Percentiles rank a stretch among this genome's conserved stretches.
Conservation (phyloP, 331 rosid genomes). For the Acacia concinna region DNA sequence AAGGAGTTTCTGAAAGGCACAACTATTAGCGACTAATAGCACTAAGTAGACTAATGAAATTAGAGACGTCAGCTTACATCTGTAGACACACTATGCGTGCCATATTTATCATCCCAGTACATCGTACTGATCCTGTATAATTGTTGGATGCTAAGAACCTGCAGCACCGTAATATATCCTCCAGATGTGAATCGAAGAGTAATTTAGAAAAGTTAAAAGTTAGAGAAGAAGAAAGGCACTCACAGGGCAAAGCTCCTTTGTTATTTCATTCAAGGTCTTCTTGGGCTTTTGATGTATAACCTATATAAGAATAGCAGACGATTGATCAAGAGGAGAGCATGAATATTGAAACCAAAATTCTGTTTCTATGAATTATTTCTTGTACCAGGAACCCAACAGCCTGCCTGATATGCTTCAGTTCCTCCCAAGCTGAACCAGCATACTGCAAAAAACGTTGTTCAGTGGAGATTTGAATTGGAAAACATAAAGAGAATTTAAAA, state of each 20-base stretch:
- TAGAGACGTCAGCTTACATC: slow-evolving; percentile 50
- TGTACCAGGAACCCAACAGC: slow-evolving; percentile 75
- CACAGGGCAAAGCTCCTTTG: slow-evolving; percentile 83
- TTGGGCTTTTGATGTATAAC: slow-evolving; percentile 84
- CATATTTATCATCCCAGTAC: slow-evolving; percentile 91
- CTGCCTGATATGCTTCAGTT: slow-evolving; percentile 77
- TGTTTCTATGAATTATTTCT: slow-evolving; percentile 1
- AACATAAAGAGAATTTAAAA: background rate
- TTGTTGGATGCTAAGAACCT: slow-evolving; percentile 86
- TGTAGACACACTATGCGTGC: slow-evolving; percentile 75
- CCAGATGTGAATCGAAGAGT: background rate
- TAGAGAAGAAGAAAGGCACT: slow-evolving; percentile 33
- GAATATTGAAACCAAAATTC: background rate
- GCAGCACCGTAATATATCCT: slow-evolving; percentile 20
- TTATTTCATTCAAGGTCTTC: slow-evolving; percentile 74
- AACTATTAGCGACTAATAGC: background rate
- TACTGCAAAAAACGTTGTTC: slow-evolving; percentile 45
- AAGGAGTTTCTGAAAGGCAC: background rate
- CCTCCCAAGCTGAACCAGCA: slow-evolving; percentile 81
- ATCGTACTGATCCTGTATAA: slow-evolving; percentile 82
- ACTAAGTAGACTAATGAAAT: background rate
- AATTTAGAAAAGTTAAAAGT: background rate
- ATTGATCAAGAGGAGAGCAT: background rate
- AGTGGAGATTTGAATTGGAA: background rate
- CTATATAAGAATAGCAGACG: slow-evolving; percentile 36